Conservation (phyloP, 345 rosid genomes). For the Citrus mangshanensis region DNA sequence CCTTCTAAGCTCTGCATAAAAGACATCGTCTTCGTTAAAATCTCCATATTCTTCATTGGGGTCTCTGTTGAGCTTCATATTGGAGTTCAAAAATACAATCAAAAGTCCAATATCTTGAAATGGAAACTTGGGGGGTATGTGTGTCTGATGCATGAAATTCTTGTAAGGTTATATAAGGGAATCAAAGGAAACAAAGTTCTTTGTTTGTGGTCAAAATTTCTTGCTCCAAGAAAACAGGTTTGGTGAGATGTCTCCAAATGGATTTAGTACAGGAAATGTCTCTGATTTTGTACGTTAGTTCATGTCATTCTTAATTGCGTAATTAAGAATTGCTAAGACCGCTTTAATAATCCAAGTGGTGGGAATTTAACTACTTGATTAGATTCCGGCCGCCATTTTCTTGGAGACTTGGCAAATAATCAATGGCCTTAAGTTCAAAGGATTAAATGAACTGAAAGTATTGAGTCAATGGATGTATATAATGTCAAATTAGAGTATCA, state of each 20-base stretch:
- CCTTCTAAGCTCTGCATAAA: constrained; percentile 33
- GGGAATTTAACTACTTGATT: background rate
- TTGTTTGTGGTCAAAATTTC: constrained; percentile 24
- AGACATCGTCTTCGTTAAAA: constrained; percentile 27
- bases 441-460: background rate
- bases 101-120: constrained; percentile 9
- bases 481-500: no score
- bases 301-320: constrained; percentile 15
- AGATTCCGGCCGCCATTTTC: background rate
- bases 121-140: background rate
- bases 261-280: constrained; percentile 24
- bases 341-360: constrained; percentile 17
- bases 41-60: constrained; percentile 3
- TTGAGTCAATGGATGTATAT: background rate
- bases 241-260: constrained; percentile 24
- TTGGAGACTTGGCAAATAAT: background rate
- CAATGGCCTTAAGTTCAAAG: no score
- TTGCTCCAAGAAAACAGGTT: background rate
- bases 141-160: background rate
- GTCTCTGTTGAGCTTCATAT: constrained; percentile 2
- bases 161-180: background rate
- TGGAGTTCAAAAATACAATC: background rate
- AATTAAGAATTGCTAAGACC: background rate
- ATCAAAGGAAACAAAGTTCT: background rate
- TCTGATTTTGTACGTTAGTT: constrained; percentile 24